Percentiles rank a stretch among this genome's conserved stretches.
Evolutionary conservation across 257 asterid species (phyloP).

Genomic region (Fraxinus cuspidata): DNA sequence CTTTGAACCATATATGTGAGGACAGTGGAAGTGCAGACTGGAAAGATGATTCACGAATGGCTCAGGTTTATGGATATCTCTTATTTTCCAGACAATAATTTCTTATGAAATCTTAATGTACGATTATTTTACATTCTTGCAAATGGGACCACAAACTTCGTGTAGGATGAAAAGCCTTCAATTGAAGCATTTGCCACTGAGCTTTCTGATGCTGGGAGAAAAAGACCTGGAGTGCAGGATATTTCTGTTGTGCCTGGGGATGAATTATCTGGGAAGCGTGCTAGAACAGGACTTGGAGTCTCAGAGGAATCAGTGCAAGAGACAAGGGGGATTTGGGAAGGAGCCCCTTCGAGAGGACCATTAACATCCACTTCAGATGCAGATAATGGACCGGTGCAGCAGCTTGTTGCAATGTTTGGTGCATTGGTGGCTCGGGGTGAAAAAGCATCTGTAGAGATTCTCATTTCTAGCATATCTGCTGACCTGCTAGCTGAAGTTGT

Average conservation of each 20-base stretch:
- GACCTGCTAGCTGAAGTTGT: slow-evolving; percentile 97
- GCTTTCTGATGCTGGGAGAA: slow-evolving; percentile 48
- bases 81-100: slow-evolving; percentile 26
- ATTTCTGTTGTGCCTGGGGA: slow-evolving; percentile 47
- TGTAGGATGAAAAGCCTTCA: slow-evolving; percentile 70
- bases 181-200: slow-evolving; percentile 35
- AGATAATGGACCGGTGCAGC: slow-evolving; percentile 88
- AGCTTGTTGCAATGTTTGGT: slow-evolving; percentile 95
- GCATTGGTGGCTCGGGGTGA: slow-evolving; percentile 96
- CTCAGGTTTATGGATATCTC: slow-evolving; percentile 43
- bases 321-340: slow-evolving; percentile 42
- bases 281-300: slow-evolving; percentile 41
- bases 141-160: slow-evolving; percentile 30
- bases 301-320: slow-evolving; percentile 52
- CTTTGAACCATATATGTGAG: slow-evolving; percentile 36
- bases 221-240: slow-evolving; percentile 60
- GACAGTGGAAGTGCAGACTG: slow-evolving; percentile 46
- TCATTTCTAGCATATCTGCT: slow-evolving; percentile 92
- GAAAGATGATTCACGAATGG: slow-evolving; percentile 39
- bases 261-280: slow-evolving; percentile 73
- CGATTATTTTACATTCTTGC: slow-evolving; percentile 9
- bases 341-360: slow-evolving; percentile 41
- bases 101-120: slow-evolving; percentile 22
- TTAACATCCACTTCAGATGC: slow-evolving; percentile 44
- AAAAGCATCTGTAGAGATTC: slow-evolving; percentile 83